Conservation (phyloP, 768 basidiomycete species). For the Tylopilus sp. region DNA sequence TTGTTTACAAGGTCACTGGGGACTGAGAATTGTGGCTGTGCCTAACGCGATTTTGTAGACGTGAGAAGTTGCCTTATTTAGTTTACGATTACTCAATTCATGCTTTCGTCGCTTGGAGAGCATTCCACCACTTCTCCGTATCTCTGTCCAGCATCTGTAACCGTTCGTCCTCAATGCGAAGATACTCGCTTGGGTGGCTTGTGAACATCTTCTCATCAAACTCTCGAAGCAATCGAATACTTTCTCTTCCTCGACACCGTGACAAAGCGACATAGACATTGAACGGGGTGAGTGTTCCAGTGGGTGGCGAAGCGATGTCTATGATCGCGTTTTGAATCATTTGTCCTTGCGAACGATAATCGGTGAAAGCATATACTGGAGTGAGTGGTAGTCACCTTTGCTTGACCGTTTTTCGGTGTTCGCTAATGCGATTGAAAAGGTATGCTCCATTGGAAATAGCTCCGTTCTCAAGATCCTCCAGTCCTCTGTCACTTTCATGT, state of each 20-base stretch:
- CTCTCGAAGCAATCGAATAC: too few relatives aligned
- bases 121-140: too few relatives aligned
- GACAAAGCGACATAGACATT: neutral
- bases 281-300: neutral
- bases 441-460: neutral
- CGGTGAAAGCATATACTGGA: neutral
- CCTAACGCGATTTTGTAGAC: too few relatives aligned
- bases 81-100: too few relatives aligned
- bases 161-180: neutral
- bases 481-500: fast-evolving
- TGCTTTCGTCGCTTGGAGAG: too few relatives aligned
- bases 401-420: neutral
- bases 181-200: too few relatives aligned
- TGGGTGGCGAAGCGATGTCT: neutral
- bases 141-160: too few relatives aligned
- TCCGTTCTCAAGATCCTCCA: neutral
- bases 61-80: too few relatives aligned
- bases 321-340: neutral
- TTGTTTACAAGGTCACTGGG: too few relatives aligned
- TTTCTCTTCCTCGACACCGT: neutral
- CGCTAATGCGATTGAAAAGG: too few relatives aligned
- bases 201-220: neutral
- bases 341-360: neutral
- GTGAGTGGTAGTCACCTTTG: neutral
- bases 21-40: too few relatives aligned